Evolutionary conservation across 768 basidiomycete genomes (phyloP).

Genomic region (Mycena epipterygia): DNA sequence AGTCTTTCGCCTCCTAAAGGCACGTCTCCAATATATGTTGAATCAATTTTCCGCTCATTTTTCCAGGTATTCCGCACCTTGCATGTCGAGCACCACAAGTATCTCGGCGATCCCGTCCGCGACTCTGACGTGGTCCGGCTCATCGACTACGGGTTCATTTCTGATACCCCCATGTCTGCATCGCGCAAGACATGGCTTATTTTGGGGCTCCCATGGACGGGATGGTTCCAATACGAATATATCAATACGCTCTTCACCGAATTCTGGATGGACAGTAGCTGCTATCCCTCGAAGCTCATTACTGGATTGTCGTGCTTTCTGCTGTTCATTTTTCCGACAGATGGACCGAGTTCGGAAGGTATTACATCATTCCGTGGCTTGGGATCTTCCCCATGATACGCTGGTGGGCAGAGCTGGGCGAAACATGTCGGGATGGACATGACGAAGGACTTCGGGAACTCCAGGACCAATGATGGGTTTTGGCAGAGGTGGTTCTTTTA

Average conservation of each 20-base stretch:
- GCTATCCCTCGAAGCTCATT: constrained; percentile 22
- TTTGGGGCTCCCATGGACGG: constrained; percentile 13
- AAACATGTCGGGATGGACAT: constrained; percentile 21
- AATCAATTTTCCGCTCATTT: background rate
- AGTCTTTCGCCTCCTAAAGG: constrained; percentile 22
- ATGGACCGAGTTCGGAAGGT: constrained; percentile 16
- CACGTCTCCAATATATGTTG: background rate
- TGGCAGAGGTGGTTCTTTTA: constrained; percentile 12
- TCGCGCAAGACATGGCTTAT: constrained; percentile 20
- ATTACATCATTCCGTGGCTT: constrained; percentile 17
- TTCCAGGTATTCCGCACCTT: constrained; percentile 22
- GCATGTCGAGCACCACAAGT: constrained; percentile 21
- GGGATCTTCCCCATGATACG: constrained; percentile 9
- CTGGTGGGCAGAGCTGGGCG: constrained; percentile 25
- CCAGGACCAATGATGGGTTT: constrained; percentile 18
- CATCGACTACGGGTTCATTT: constrained; percentile 24
- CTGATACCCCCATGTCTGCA: constrained; percentile 13
- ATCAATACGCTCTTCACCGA: constrained; percentile 19
- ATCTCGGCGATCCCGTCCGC: constrained; percentile 20
- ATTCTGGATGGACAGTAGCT: constrained; percentile 7
- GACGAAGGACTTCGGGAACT: constrained; percentile 17
- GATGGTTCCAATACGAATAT: constrained; percentile 24
- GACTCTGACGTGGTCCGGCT: constrained; percentile 18
- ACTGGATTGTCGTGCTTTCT: constrained; percentile 12
- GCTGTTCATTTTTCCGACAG: background rate